Conservation (phyloP, 768 basidiomycete species). For the Cubamyces sp. region DNA sequence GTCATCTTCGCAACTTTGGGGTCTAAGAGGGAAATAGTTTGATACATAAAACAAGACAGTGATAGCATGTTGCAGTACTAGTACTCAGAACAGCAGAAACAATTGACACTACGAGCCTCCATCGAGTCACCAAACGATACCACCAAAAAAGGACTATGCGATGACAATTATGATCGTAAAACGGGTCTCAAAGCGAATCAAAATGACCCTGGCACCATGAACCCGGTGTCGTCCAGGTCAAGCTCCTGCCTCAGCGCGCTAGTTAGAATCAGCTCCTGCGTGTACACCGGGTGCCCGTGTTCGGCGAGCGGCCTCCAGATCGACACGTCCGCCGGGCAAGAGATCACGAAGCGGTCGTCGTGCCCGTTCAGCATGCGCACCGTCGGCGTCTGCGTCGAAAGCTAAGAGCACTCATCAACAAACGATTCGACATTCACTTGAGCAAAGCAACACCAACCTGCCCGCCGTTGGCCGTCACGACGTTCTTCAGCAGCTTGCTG, state of each 20-base stretch:
- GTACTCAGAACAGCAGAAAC: too few relatives aligned
- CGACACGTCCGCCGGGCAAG: slow-evolving; percentile 61
- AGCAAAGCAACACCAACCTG: slow-evolving; percentile 49
- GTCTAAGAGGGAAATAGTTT: too few relatives aligned
- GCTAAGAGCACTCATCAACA: slow-evolving; percentile 32
- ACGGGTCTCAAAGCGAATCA: not conserved
- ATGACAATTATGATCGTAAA: too few relatives aligned
- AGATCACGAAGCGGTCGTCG: slow-evolving; percentile 61
- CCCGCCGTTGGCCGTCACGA: slow-evolving; percentile 73
- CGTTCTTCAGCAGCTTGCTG: slow-evolving; percentile 63
- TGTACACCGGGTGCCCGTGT: slow-evolving; percentile 61
- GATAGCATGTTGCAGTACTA: too few relatives aligned
- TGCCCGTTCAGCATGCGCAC: slow-evolving; percentile 55
- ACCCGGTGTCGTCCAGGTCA: slow-evolving; percentile 55
- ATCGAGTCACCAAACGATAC: too few relatives aligned
- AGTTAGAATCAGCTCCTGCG: slow-evolving; percentile 66
- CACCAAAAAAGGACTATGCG: too few relatives aligned
- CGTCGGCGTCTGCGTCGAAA: slow-evolving; percentile 55
- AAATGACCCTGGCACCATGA: slow-evolving; percentile 11
- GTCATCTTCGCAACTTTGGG: too few relatives aligned
- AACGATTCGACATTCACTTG: not conserved
- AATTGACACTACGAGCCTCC: too few relatives aligned
- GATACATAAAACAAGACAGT: too few relatives aligned
- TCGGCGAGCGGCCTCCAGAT: slow-evolving; percentile 68
- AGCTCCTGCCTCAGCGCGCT: slow-evolving; percentile 68